Evolutionary conservation across 2,329 filamentous ascomycete species (phyloP).

Genomic region (Xylariaceae sp.): DNA sequence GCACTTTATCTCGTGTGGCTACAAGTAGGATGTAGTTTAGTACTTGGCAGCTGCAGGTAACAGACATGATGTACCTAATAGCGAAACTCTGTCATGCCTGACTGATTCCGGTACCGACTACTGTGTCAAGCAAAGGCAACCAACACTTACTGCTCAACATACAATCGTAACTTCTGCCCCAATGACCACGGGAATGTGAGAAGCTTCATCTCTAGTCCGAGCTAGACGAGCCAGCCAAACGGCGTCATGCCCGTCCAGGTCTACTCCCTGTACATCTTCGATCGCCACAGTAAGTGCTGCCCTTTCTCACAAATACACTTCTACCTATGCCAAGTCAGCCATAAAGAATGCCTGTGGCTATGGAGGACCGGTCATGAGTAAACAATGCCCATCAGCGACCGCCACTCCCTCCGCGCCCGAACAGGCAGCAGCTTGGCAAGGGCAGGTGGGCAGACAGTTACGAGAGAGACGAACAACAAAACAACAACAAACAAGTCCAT

Average conservation of each 20-base stretch:
- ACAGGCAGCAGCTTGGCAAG: too few species aligned
- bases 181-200: slow-evolving; percentile 26
- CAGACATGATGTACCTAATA: too few species aligned
- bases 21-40: too few species aligned
- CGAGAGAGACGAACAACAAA: too few species aligned
- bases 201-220: slow-evolving; percentile 17
- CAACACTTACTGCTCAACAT: slow-evolving; percentile 1
- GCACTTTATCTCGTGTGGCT: too few species aligned
- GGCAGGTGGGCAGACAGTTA: too few species aligned
- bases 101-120: too few species aligned
- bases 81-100: too few species aligned
- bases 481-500: neutral
- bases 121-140: too few species aligned
- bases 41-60: too few species aligned
- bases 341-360: slow-evolving; percentile 11
- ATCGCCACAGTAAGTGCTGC: slow-evolving; percentile 75
- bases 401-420: neutral
- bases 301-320: neutral
- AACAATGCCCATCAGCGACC: too few species aligned
- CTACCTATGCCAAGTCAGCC: slow-evolving; percentile 7
- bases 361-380: too few species aligned
- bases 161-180: slow-evolving; percentile 1
- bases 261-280: slow-evolving; percentile 98
- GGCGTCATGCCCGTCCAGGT: slow-evolving; percentile 65
- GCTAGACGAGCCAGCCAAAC: slow-evolving; percentile 15